Base-by-base conservation (phyloP, 768 basidiomycete genomes). In the Psilocybe tampanensis region DNA sequence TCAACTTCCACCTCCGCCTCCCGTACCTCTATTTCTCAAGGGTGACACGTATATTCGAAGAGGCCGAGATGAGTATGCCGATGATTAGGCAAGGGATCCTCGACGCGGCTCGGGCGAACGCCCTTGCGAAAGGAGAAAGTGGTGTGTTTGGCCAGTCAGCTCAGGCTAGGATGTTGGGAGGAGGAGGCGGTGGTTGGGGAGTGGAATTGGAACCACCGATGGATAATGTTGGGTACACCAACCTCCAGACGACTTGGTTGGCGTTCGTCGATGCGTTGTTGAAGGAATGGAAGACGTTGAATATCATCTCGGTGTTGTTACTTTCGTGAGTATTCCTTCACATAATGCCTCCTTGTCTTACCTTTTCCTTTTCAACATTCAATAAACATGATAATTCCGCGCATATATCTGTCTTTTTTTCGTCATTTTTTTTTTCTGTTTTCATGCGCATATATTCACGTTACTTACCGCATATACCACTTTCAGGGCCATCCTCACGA, bases 11-110 rank as follows among this genome's bases (percentile, higher is more conserved):
- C 4, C 72, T 90, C 9, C 77, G 83, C 26, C 76, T 90, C 4
- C 89, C 88, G 2, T 76, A 81, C 3, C 67, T 89, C 18, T 90
- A 90, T 64, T 89, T 87, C 66, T 79, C 84, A 1, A 80, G 89
- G 1, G 88, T 90, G n/a, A 77, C 83, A 3, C 76, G 80, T 32
- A 78, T 90, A 26, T 89, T 88, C 52, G 80, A 86, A 55, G 86
- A 86, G 43, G 86, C 88, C 1, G 81, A 87, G 39, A 72, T 90
- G 44, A 85, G 80, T 56, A 76, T 81, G 60, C 80, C 81, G 5
- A 86, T 87, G 60, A 76, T 90, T 29, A 72, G 77, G 26, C 67
- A 71, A 33, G 76, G 78, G 74, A 70, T 70, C 0, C 72, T 78
- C 51, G 62, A 68, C 3, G 66, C 69, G n/a, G 36, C 36, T n/a